These are phyloP conservation scores for Trypanosoma caninum DNA, from an alignment of 208 protist genomes.

Conservation along the genomic window DNA sequence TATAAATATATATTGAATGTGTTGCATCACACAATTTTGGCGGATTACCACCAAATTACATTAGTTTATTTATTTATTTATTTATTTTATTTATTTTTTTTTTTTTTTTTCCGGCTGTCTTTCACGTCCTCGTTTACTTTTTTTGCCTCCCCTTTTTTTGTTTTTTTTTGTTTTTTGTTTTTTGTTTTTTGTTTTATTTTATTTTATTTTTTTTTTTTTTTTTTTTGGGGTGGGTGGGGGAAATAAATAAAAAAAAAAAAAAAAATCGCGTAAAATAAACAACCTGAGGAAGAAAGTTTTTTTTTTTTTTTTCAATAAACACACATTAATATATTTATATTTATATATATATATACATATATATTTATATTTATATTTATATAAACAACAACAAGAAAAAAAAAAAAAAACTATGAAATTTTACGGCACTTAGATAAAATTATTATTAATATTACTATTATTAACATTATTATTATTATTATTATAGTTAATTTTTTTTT, in stretches of 20 bases:
- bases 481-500: neutral
- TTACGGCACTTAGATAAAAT: neutral
- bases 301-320: neutral
- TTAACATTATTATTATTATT: neutral
- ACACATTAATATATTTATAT: neutral
- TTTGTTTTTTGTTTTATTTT: neutral
- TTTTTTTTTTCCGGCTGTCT: neutral
- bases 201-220: neutral
- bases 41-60: neutral
- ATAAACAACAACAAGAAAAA: slow-evolving; percentile 17
- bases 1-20: neutral
- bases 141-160: neutral
- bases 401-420: neutral
- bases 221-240: neutral
- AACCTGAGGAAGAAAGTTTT: neutral
- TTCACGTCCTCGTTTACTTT: neutral
- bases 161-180: neutral
- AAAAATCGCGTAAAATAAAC: slow-evolving; percentile 5
- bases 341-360: slow-evolving; percentile 7
- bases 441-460: neutral
- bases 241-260: slow-evolving; percentile 13
- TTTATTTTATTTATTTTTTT: slow-evolving; percentile 3
- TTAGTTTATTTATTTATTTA: neutral
- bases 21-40: neutral
- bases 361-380: slow-evolving; percentile 26